Evolutionary conservation across 2,329 filamentous ascomycete species (phyloP).

Genomic region (Cladophialophora chaetospira): DNA sequence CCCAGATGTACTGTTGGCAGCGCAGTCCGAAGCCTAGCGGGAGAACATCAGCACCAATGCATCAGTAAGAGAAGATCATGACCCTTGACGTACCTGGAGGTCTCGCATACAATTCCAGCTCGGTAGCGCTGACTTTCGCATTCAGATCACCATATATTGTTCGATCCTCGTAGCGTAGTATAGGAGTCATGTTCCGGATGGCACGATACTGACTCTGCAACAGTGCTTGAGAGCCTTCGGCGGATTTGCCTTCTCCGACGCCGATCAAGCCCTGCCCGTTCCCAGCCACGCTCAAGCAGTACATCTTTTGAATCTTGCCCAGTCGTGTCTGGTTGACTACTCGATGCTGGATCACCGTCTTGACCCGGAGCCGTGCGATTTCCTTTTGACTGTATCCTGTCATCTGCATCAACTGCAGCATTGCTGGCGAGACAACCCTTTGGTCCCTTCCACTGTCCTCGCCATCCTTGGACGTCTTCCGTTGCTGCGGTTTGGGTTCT

Average conservation of each 20-base stretch:
- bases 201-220: conserved; percentile 77
- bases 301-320: conserved; percentile 81
- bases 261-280: conserved; percentile 85
- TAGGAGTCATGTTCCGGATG: conserved; percentile 89
- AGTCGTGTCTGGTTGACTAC: conserved; percentile 95
- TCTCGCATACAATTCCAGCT: conserved; percentile 77
- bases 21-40: conserved; percentile 87
- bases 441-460: conserved; percentile 21
- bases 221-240: conserved; percentile 67
- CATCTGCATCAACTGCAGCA: conserved; percentile 57
- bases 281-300: conserved; percentile 78
- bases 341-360: conserved; percentile 70
- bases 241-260: conserved; percentile 85
- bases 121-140: conserved; percentile 83
- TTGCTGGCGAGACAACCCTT: conserved; percentile 29
- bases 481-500: conserved; percentile 37
- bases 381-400: conserved; percentile 56
- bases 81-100: conserved; percentile 72
- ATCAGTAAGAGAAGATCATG: not conserved
- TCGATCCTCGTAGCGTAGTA: conserved; percentile 84
- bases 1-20: conserved; percentile 87
- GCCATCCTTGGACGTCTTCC: conserved; percentile 35
- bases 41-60: conserved; percentile 4
- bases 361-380: conserved; percentile 61
- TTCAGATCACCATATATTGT: conserved; percentile 86